phyloP scores from a whole-genome alignment of 1,139 yeast genomes.

The Lodderomyces theae region DNA sequence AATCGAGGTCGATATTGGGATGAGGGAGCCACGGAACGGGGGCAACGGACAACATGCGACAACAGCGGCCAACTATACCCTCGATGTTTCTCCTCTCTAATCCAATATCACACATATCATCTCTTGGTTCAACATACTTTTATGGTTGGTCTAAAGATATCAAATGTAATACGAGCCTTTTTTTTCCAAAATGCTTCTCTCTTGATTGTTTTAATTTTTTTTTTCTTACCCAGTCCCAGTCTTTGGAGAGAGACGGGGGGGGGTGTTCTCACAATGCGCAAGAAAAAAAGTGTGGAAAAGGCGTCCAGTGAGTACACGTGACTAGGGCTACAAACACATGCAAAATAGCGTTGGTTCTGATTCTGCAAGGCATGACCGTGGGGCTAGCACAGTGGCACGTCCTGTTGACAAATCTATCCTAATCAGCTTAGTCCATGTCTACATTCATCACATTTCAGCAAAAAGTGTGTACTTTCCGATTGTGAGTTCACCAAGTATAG shows the following conservation, averaged over 20 bases:
- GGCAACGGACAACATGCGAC: not conserved
- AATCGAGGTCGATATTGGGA: not conserved
- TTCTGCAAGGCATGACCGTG: not conserved
- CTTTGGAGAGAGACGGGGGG: not conserved
- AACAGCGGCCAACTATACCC: too few relatives aligned
- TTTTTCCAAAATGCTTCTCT: too few relatives aligned
- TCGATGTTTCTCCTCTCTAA: not conserved
- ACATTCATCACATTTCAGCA: too few relatives aligned
- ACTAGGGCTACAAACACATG: not conserved
- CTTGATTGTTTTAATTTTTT: not conserved
- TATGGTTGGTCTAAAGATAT: constrained; percentile 6
- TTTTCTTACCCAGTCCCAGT: too few relatives aligned
- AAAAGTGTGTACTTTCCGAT: too few relatives aligned
- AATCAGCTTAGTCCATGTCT: too few relatives aligned
- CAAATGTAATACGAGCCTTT: too few relatives aligned
- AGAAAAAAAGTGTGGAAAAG: too few relatives aligned
- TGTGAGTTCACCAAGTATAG: too few relatives aligned
- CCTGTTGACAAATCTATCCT: too few relatives aligned
- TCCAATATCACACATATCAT: constrained; percentile 4
- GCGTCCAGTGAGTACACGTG: not conserved
- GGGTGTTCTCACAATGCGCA: too few relatives aligned
- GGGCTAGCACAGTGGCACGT: too few relatives aligned
- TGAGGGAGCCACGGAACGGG: not conserved
- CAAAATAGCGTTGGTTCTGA: not conserved
- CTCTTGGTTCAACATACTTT: constrained; percentile 8